Base-by-base conservation (phyloP, 2,329 filamentous ascomycete genomes). In the Pseudocercospora ulei region DNA sequence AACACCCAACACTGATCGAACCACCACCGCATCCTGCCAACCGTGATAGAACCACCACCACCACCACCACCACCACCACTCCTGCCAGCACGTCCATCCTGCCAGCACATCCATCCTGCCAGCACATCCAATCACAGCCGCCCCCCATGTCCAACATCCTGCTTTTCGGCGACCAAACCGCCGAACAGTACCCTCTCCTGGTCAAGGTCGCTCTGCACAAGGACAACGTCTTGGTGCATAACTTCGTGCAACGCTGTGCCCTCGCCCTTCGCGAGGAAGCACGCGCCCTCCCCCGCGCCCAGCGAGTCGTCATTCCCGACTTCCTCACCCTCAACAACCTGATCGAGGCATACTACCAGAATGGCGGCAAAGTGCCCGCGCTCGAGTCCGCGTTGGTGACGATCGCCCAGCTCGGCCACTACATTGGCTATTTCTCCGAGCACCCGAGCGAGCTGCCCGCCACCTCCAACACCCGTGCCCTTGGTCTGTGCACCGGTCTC, bases 141-240 rank as follows among this genome's bases (percentile, higher is more conserved):
- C n/a, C n/a, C n/a, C n/a, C n/a, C n/a, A 62, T 62, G 59, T 57
- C 59, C 56, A 69, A 69, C 54, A 56, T 66, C 42, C 70, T 80
- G 59, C 71, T 82, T 46, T 80, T 82, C 57, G 78, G 78, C 64
- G 78, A 82, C 56, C 78, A 82, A 62, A 81, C 78, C 44, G 69
- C 76, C 52, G 75, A 80, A 58, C 77, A 77, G 52, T 73, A 79
- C 56, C 65, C 65, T 50, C 75, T 80, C 48, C 63, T 82, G 44
- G 62, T 65, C 49, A 67, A 67, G 52, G 60, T 66, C 18, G 59
- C 61, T 40, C 60, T 65, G 35, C 63, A 65, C 53, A 68, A 64
- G 50, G 65, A 67, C 54, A 70, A 71, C 56, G 71, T 75, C 35
- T 66, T 80, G 16, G 68, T 79, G 33, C 70, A 67, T 51, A 73